These are phyloP conservation scores for Cornus florida DNA, from an alignment of 148 eudicot genomes.

Conservation along the genomic window DNA sequence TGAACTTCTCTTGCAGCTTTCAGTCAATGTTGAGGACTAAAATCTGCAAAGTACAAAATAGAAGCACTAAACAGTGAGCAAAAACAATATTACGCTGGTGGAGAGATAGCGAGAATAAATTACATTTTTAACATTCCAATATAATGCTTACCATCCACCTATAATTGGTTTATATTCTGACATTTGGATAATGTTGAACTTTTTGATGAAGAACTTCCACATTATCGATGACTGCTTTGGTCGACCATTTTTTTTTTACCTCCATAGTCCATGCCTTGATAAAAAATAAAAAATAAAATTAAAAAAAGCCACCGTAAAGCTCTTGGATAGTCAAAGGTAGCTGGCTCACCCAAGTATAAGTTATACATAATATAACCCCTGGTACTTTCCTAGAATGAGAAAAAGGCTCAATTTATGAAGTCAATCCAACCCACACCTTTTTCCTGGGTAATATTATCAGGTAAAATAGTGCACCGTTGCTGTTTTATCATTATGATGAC, in stretches of 20 bases:
- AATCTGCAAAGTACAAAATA: not conserved
- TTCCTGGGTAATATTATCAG: not conserved
- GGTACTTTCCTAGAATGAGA: not conserved
- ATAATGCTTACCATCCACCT: not conserved
- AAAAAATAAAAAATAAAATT: not conserved
- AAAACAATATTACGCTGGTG: not conserved
- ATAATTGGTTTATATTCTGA: not conserved
- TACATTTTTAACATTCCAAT: not conserved
- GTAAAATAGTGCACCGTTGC: not conserved
- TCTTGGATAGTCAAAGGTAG: not conserved
- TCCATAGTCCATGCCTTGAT: not conserved
- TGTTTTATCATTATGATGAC: not conserved
- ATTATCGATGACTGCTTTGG: not conserved
- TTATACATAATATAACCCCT: not conserved
- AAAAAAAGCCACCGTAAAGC: not conserved
- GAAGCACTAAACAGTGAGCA: not conserved
- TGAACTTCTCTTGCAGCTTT: not conserved
- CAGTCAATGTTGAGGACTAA: not conserved
- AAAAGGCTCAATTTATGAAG: not conserved
- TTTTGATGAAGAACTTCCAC: not conserved
- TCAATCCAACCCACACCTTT: not conserved
- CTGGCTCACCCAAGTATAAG: not conserved
- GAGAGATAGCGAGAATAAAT: not conserved
- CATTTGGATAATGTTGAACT: not conserved
- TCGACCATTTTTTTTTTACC: not conserved